Base-by-base conservation (phyloP, 2,329 filamentous ascomycete genomes). In the Didymosphaeria variabile region DNA sequence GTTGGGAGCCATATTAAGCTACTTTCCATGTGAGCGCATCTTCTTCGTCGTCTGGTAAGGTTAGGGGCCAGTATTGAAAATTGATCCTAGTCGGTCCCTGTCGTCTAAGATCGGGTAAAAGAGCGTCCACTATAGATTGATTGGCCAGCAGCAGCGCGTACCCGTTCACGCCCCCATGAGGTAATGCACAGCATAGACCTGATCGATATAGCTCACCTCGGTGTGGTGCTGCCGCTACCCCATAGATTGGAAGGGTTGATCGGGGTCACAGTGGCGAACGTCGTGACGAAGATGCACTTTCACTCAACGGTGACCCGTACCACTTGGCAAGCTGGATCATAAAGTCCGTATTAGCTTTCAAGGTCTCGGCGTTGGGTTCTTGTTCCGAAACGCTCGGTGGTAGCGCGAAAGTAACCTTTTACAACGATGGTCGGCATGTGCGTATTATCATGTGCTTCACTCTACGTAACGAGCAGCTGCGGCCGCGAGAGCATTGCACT, bases 11-110 rank as follows among this genome's bases (percentile, higher is more conserved):
- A 17, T 9, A 15, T 12, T 47, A n/a, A 21, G 15, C 1, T 44
- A 19, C 17, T 36, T 44, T 44, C 40, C 8, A 44, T 5, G 19
- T 12, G 13, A 44, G 19, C 40, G n/a, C 40, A 4, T 44, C 12
- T 19, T 44, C 4, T 19, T 44, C 6, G 23, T 47, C 29, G 23
- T 31, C 15, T 12, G 13, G 19, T 26, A n/a, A 38, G 52, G 32
- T 62, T 73, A 76, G 17, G 29, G 5, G 29, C 79, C 78, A 7
- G 78, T 76, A 44, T 17, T 34, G 36, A 42, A 10, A 3, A 12
- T 2, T 29, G 5, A 23, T 31, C 34, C 19, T n/a, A 32, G 38
- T 23, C 38, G 31, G 32, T 15, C n/a, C 26, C 8, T 55, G 52
- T 36, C 19, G 50, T 42, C 17, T 19, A 21, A 55, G 34, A 42